Conservation (phyloP, 2,329 filamentous ascomycete species). For the Pseudogymnoascus verrucosus region DNA sequence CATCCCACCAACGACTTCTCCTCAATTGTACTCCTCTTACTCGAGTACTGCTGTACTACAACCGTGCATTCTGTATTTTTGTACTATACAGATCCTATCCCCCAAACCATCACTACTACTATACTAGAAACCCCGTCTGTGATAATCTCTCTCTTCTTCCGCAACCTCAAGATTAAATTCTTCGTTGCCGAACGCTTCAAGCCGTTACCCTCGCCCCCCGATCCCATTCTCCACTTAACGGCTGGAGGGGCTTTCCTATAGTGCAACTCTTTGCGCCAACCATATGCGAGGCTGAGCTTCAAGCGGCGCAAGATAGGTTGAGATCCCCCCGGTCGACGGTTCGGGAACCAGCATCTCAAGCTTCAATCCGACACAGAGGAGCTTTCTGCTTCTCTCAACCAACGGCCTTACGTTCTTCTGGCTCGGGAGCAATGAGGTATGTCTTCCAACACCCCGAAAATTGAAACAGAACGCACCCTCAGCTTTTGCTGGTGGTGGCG, state of each 20-base stretch:
- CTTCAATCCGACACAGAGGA: conserved; percentile 19
- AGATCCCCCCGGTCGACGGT: conserved; percentile 16
- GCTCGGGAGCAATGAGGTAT: conserved; percentile 25
- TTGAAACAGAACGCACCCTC: background rate
- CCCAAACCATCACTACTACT: background rate
- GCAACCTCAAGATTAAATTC: background rate
- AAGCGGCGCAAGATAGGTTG: conserved; percentile 15
- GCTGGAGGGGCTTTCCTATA: conserved; percentile 3
- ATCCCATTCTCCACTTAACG: background rate
- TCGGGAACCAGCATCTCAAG: conserved; percentile 23
- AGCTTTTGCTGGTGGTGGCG: conserved; percentile 1
- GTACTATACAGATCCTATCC: background rate
- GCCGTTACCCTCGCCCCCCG: conserved; percentile 5
- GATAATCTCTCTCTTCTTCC: background rate
- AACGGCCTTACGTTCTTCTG: conserved; percentile 12
- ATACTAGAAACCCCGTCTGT: background rate
- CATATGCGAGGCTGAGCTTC: conserved; percentile 23
- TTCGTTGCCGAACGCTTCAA: background rate
- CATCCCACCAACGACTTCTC: background rate
- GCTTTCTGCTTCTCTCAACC: conserved; percentile 14
- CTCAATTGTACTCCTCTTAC: background rate
- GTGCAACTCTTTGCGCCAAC: conserved; percentile 6
- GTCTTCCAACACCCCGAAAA: conserved; percentile 11
- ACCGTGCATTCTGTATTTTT: conserved; percentile 3
- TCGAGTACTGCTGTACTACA: background rate